Conservation (phyloP, 192 early-diverging fungal genomes). For the Gryganskiella cystojenkinii region DNA sequence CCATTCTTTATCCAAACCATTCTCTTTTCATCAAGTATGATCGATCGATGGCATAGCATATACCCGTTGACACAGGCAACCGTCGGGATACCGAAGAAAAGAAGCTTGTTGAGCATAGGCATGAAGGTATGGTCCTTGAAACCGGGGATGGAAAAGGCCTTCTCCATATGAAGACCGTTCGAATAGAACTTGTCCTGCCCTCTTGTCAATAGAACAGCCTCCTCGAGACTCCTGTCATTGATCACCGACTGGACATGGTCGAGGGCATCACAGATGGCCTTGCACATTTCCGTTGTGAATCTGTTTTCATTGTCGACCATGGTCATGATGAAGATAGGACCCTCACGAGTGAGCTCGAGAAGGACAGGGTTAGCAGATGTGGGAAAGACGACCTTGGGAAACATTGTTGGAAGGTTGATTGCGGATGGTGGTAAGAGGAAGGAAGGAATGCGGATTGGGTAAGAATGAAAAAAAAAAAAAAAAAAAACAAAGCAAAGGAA, state of each 20-base stretch:
- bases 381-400: background rate
- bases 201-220: slow-evolving; percentile 69
- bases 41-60: background rate
- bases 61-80: slow-evolving; percentile 81
- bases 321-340: slow-evolving; percentile 70
- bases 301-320: slow-evolving; percentile 76
- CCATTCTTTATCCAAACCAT: background rate
- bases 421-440: background rate
- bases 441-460: too few relatives aligned
- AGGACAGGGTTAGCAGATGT: background rate
- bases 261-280: slow-evolving; percentile 67
- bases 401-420: background rate
- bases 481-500: background rate
- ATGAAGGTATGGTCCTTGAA: slow-evolving; percentile 67
- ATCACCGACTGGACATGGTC: slow-evolving; percentile 59
- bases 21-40: background rate
- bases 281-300: slow-evolving; percentile 69
- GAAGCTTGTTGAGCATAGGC: slow-evolving; percentile 66
- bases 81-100: slow-evolving; percentile 76
- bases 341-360: slow-evolving; percentile 51
- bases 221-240: slow-evolving; percentile 52
- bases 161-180: slow-evolving; percentile 71
- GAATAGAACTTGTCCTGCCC: slow-evolving; percentile 78
- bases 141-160: slow-evolving; percentile 50
- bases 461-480: background rate